These are phyloP conservation scores for Neocatenulostroma microsporum DNA, from an alignment of 2,329 filamentous ascomycete species.

Conservation along the genomic window DNA sequence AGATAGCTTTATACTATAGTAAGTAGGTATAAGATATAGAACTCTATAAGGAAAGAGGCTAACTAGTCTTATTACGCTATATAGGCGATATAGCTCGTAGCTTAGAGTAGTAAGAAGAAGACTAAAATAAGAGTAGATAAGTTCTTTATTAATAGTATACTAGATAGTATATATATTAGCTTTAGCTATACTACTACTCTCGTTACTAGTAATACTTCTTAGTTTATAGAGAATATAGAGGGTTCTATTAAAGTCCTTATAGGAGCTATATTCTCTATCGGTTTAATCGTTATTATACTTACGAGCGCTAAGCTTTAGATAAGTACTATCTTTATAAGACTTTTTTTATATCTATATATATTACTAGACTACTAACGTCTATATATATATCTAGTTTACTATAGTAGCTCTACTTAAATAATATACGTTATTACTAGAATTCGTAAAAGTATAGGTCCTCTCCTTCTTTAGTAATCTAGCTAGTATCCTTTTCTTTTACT, in stretches of 20 bases:
- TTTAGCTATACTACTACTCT: conserved; percentile 40
- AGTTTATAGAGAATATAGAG: conserved; percentile 28
- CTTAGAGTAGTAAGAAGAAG: conserved; percentile 44
- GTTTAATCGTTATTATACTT: conserved; percentile 26
- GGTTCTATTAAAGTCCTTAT: conserved; percentile 27
- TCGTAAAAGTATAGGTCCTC: conserved; percentile 24
- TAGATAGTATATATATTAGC: conserved; percentile 45
- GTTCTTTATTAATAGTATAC: conserved; percentile 45
- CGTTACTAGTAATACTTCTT: conserved; percentile 22
- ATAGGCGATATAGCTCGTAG: conserved; percentile 44
- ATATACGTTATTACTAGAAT: conserved; percentile 22
- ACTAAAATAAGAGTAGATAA: conserved; percentile 48
- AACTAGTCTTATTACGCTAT: no score
- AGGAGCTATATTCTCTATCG: conserved; percentile 30
- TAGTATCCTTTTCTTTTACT: conserved; percentile 27
- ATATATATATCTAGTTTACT: conserved; percentile 32
- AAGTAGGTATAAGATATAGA: no score
- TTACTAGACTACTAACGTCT: no score
- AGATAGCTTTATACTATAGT: no score
- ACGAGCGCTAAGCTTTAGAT: conserved; percentile 30
- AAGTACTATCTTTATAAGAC: conserved; percentile 24
- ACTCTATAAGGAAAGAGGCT: no score
- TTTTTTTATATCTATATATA: no score
- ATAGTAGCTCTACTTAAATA: conserved; percentile 39
- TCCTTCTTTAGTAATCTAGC: conserved; percentile 28